Percentiles rank a stretch among this genome's conserved stretches.
phyloP scores from a whole-genome alignment of 176 grass and related monocot species.

The Oryza longistaminata region DNA sequence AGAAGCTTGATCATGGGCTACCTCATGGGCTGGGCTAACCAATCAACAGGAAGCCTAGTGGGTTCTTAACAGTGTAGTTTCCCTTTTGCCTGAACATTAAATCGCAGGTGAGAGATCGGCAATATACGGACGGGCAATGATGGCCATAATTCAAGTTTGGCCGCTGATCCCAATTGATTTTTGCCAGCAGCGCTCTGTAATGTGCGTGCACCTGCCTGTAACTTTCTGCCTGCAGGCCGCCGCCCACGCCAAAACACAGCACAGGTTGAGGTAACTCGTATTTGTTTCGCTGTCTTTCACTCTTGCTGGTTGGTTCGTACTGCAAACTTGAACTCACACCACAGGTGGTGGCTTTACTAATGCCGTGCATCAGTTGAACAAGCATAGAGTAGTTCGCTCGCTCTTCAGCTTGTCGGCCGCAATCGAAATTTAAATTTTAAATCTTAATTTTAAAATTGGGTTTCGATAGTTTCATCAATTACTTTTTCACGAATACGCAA shows the following conservation, averaged over 20 bases:
- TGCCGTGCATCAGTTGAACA: not conserved
- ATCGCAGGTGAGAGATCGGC: not conserved
- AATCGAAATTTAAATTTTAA: too few relatives aligned
- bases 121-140: not conserved
- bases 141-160: not conserved
- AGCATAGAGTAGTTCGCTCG: not conserved
- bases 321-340: not conserved
- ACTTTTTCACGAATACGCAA: too few relatives aligned
- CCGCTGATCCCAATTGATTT: not conserved
- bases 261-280: not conserved
- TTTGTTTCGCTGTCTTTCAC: slow-evolving; percentile 2
- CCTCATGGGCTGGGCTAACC: too few relatives aligned
- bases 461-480: too few relatives aligned
- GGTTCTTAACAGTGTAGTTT: not conserved
- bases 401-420: too few relatives aligned
- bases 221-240: not conserved
- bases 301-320: not conserved
- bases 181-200: not conserved
- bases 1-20: too few relatives aligned
- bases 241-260: not conserved
- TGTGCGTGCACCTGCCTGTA: not conserved
- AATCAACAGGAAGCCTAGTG: too few relatives aligned
- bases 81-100: not conserved
- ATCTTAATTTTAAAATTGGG: too few relatives aligned
- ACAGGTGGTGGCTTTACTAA: not conserved